phyloP scores from a whole-genome alignment of 257 asterid genomes.

The Echites panduratus region DNA sequence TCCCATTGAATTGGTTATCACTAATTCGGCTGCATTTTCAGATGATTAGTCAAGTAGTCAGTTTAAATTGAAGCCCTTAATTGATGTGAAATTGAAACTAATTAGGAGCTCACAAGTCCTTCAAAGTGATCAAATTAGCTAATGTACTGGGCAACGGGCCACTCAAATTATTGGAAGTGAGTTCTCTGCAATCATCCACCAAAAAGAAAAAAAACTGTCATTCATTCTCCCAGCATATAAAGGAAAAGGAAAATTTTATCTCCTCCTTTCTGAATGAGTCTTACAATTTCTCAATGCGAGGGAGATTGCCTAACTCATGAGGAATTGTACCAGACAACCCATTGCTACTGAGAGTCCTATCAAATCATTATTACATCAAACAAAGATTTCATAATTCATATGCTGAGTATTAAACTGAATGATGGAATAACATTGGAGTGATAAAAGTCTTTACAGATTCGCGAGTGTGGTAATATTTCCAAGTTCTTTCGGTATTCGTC shows the following conservation, averaged over 20 bases:
- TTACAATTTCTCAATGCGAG: slow-evolving; percentile 44
- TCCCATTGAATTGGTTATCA: slow-evolving; percentile 55
- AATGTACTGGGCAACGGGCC: slow-evolving; percentile 51
- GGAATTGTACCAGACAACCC: slow-evolving; percentile 61
- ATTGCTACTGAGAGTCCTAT: slow-evolving; percentile 48
- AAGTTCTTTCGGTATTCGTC: slow-evolving; percentile 44
- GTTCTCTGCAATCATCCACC: slow-evolving; percentile 22
- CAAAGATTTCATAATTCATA: no score
- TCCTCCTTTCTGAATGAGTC: slow-evolving; percentile 9
- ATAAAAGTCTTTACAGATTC: slow-evolving; percentile 32
- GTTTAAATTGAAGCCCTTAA: neutral
- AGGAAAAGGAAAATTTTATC: no score
- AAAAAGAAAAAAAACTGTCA: neutral
- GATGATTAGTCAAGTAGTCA: no score
- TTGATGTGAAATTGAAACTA: neutral
- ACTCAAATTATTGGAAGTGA: slow-evolving; percentile 55
- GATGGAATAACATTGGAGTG: neutral
- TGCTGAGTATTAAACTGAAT: no score
- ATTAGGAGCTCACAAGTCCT: slow-evolving; percentile 42
- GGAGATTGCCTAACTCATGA: slow-evolving; percentile 53
- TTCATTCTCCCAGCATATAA: neutral
- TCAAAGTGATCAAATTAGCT: slow-evolving; percentile 41
- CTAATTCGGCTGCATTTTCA: slow-evolving; percentile 38
- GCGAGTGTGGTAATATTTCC: slow-evolving; percentile 58
- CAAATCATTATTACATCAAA: no score